phyloP scores from a whole-genome alignment of 257 asterid genomes.

The Eucommia ulmoides region DNA sequence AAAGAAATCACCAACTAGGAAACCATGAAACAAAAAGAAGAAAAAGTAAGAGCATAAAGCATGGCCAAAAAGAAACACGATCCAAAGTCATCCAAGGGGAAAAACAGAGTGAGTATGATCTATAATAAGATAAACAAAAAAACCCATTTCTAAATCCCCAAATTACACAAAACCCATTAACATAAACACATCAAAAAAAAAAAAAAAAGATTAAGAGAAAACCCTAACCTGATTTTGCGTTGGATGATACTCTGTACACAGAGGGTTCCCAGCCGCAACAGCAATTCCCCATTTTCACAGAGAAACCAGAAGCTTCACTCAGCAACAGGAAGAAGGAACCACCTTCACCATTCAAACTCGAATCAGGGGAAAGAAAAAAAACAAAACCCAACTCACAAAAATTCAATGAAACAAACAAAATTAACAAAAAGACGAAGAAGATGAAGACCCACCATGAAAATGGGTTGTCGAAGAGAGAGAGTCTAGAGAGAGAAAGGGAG shows the following conservation, averaged over 20 bases:
- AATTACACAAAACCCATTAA: neutral
- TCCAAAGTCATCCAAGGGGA: no score
- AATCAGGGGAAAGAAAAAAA: no score
- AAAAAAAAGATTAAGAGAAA: neutral
- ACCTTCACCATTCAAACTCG: constrained; percentile 15
- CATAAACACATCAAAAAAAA: neutral
- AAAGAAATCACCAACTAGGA: no score
- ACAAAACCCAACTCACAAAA: no score
- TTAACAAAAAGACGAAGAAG: neutral
- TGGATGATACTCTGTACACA: constrained; percentile 41
- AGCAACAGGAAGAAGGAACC: constrained; percentile 10
- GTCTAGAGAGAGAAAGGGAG: no score
- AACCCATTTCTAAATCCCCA: neutral
- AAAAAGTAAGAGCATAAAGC: no score
- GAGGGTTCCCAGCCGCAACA: constrained; percentile 43
- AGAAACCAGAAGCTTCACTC: constrained; percentile 10
- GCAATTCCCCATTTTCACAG: constrained; percentile 60
- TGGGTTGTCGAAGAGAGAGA: neutral
- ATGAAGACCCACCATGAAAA: constrained; percentile 1
- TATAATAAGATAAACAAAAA: no score
- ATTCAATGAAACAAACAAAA: constrained; percentile 2
- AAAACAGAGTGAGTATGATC: no score
- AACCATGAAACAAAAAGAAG: no score
- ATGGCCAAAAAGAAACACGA: no score
- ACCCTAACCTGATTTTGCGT: constrained; percentile 52